Evolutionary conservation across 2,329 filamentous ascomycete genomes (phyloP).

Genomic region (Epicoccum nigrum): DNA sequence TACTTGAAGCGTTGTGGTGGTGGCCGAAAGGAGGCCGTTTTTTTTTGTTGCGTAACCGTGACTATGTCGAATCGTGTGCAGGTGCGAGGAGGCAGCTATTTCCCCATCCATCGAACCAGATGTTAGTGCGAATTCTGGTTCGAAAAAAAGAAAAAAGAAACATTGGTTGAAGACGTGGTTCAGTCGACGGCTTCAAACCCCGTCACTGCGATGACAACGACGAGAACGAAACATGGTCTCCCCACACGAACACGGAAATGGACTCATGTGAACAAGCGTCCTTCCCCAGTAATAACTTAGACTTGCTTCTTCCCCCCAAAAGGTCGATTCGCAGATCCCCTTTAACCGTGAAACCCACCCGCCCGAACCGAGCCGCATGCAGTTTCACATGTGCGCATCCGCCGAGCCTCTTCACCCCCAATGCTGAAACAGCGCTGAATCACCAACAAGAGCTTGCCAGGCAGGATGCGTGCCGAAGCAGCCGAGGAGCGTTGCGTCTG

Average conservation of each 20-base stretch:
- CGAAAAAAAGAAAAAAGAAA: no score
- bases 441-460: background rate
- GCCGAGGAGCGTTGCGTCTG: background rate
- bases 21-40: background rate
- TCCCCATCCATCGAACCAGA: background rate
- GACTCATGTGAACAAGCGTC: no score
- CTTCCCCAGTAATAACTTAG: background rate
- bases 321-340: background rate
- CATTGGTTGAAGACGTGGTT: background rate
- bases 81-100: background rate
- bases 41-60: background rate
- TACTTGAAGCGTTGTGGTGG: background rate
- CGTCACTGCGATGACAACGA: background rate
- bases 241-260: background rate
- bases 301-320: background rate
- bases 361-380: conserved; percentile 4
- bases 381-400: conserved; percentile 5
- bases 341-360: background rate
- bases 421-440: conserved; percentile 5
- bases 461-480: background rate
- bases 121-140: no score
- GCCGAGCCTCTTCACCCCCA: background rate
- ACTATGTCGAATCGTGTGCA: background rate
- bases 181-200: background rate
- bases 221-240: background rate